Evolutionary conservation across 768 basidiomycete genomes (phyloP).

Genomic region (Leucosporidium creatinivorum): DNA sequence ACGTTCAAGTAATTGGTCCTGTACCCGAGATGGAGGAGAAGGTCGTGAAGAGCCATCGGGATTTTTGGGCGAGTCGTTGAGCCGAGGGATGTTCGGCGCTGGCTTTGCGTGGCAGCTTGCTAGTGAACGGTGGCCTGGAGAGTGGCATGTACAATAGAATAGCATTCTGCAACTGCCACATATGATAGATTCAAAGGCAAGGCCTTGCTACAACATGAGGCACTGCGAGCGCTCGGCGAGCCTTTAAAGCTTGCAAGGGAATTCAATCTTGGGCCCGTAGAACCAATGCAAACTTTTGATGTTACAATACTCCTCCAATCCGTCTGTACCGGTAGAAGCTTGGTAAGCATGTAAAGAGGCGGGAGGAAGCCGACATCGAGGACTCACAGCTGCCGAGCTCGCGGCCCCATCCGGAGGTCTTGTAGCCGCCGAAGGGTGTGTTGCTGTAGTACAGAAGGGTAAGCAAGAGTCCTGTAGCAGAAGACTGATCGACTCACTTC

Average conservation of each 20-base stretch:
- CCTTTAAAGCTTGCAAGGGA: conserved; percentile 3
- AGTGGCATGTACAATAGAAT: too few species aligned
- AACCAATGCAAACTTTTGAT: background rate
- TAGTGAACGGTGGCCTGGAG: too few species aligned
- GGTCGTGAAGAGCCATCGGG: background rate
- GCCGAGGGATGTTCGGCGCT: too few species aligned
- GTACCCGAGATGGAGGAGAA: background rate
- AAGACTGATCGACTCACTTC: background rate
- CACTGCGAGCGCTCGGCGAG: too few species aligned
- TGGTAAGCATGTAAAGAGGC: too few species aligned
- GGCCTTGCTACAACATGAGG: too few species aligned
- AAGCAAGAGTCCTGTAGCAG: too few species aligned
- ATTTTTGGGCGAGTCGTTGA: background rate
- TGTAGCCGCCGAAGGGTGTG: conserved; percentile 52
- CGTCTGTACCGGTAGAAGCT: background rate
- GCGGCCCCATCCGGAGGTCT: conserved; percentile 77
- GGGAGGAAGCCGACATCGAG: too few species aligned
- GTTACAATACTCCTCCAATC: background rate
- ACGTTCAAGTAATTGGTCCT: conserved; percentile 4
- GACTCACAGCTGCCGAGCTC: conserved; percentile 57
- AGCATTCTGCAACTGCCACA: too few species aligned
- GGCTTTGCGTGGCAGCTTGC: too few species aligned
- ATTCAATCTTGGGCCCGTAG: background rate
- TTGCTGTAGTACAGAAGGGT: background rate
- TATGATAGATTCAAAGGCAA: too few species aligned